These are phyloP conservation scores for Colletotrichum filicis DNA, from an alignment of 2,329 filamentous ascomycete genomes.

Conservation along the genomic window DNA sequence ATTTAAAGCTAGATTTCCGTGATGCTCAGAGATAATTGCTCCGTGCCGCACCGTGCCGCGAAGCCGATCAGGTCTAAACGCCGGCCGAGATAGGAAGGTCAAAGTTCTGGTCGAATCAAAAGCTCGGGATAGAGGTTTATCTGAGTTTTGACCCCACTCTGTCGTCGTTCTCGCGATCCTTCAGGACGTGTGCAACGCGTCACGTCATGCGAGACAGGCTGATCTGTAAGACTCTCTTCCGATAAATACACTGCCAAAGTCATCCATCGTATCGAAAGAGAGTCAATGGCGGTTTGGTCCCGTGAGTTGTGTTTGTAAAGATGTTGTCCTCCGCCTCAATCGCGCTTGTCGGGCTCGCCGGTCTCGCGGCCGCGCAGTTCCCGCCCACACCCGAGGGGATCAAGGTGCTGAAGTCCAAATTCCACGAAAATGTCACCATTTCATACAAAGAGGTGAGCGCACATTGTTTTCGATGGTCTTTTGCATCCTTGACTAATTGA, in stretches of 20 bases:
- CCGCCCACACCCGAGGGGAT: conserved; percentile 46
- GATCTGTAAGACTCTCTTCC: not conserved
- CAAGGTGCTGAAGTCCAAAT: conserved; percentile 65
- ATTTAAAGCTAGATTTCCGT: not conserved
- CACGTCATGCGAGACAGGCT: not conserved
- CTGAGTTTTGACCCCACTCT: not conserved
- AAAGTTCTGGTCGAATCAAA: conserved; percentile 8
- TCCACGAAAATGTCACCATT: conserved; percentile 70
- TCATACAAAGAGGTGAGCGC: conserved; percentile 65
- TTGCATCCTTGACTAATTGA: not conserved
- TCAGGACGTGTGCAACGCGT: conserved; percentile 11
- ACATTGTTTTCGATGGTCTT: not conserved
- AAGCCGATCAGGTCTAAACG: not conserved
- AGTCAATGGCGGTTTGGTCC: too few relatives aligned
- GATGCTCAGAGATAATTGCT: not conserved
- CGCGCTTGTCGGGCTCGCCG: conserved; percentile 37
- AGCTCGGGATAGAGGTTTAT: not conserved
- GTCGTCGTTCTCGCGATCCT: conserved; percentile 1
- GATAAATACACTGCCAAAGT: not conserved
- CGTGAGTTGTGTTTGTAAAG: not conserved
- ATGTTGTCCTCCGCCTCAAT: conserved; percentile 15
- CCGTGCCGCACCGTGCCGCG: not conserved
- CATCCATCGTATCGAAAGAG: too few relatives aligned
- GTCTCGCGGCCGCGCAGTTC: conserved; percentile 43
- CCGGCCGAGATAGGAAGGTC: conserved; percentile 25